Conservation (phyloP, 208 protist species). For the Herpetomonas tarakana region DNA sequence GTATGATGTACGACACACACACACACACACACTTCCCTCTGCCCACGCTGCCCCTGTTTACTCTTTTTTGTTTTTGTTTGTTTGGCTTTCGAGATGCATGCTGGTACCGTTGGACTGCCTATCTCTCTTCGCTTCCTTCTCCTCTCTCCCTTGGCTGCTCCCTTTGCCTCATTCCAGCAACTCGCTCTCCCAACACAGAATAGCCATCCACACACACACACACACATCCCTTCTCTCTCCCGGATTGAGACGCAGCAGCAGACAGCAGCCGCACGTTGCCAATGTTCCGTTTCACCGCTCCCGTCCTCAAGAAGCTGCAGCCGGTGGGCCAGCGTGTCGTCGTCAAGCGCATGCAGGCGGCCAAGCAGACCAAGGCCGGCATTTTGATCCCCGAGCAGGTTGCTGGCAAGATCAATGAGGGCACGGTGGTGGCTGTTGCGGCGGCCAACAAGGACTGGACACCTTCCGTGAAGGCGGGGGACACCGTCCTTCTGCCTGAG, state of each 20-base stretch:
- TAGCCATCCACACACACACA: constrained; percentile 1
- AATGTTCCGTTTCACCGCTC: constrained; percentile 83
- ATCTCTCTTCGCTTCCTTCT: background rate
- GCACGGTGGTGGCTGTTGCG: constrained; percentile 86
- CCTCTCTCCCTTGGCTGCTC: constrained; percentile 11
- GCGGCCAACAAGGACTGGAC: constrained; percentile 89
- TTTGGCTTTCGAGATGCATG: background rate
- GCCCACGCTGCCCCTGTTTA: too few species aligned
- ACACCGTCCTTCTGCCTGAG: constrained; percentile 90
- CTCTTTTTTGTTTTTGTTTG: constrained; percentile 1
- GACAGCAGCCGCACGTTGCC: too few species aligned
- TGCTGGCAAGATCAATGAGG: constrained; percentile 92
- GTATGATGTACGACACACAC: background rate
- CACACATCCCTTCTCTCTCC: too few species aligned
- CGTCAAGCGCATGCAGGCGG: constrained; percentile 82
- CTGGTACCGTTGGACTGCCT: background rate
- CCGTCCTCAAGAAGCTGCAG: constrained; percentile 85
- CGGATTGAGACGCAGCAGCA: too few species aligned
- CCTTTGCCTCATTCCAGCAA: background rate
- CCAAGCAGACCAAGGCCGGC: constrained; percentile 90
- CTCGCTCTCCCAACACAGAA: background rate
- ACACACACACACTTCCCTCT: background rate
- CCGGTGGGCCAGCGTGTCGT: constrained; percentile 89
- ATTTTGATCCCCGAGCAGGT: constrained; percentile 92
- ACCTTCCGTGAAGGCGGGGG: constrained; percentile 86